These are phyloP conservation scores for Eucalyptus erythrocorys DNA, from an alignment of 345 rosid genomes.

Conservation along the genomic window DNA sequence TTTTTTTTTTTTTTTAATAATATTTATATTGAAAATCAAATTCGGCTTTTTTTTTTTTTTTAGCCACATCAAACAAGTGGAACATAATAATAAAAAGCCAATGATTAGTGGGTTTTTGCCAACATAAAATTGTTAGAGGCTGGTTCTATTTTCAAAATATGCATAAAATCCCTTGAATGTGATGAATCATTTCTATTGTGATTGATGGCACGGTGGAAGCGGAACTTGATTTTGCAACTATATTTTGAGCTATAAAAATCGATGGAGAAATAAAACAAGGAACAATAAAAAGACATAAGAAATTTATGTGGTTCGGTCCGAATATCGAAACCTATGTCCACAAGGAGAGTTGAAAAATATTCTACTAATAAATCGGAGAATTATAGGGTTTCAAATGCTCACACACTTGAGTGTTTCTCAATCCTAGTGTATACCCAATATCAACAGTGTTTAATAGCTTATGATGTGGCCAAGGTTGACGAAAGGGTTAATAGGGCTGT, in stretches of 20 bases:
- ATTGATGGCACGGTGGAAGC: fast-evolving
- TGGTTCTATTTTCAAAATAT: neutral
- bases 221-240: no score
- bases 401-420: fast-evolving
- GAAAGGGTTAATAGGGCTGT: conserved; percentile 81
- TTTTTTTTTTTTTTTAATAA: no score
- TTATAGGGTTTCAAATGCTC: fast-evolving
- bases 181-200: neutral
- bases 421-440: neutral
- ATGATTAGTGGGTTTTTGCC: neutral
- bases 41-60: neutral
- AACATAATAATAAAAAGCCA: no score
- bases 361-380: neutral
- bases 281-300: no score
- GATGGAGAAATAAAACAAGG: fast-evolving
- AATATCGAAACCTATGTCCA: fast-evolving
- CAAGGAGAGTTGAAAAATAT: fast-evolving
- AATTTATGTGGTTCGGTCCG: fast-evolving
- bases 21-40: no score
- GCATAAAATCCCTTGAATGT: neutral
- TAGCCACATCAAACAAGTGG: neutral
- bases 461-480: conserved; percentile 76
- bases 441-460: conserved; percentile 7
- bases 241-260: neutral
- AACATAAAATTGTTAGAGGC: neutral